These are phyloP conservation scores for Alternaria tenuissima DNA, from an alignment of 2,329 filamentous ascomycete genomes.

Conservation along the genomic window DNA sequence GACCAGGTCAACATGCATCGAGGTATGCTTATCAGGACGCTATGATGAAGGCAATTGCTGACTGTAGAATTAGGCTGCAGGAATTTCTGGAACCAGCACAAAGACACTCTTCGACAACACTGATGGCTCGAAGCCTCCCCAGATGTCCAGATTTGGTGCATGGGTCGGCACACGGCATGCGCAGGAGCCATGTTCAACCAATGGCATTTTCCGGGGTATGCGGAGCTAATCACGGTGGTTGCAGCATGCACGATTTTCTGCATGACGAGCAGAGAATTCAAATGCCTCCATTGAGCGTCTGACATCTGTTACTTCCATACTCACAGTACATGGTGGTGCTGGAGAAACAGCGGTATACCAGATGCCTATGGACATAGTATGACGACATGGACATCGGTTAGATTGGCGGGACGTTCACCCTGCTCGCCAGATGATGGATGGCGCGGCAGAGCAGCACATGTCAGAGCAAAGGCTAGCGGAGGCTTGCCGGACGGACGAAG, in stretches of 20 bases:
- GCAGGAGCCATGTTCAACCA: conserved; percentile 3
- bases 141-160: background rate
- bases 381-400: conserved; percentile 4
- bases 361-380: background rate
- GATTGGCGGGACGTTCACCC: conserved; percentile 15
- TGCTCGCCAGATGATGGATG: background rate
- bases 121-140: conserved; percentile 49
- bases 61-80: conserved; percentile 66
- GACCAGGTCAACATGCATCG: conserved; percentile 73
- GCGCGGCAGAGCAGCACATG: conserved; percentile 12
- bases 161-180: conserved; percentile 5
- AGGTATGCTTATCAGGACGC: conserved; percentile 53
- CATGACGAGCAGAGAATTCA: conserved; percentile 1
- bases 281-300: background rate
- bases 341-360: background rate
- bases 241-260: conserved; percentile 4
- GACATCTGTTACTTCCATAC: background rate
- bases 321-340: background rate
- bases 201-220: conserved; percentile 16
- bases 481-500: conserved; percentile 15
- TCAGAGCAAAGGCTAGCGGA: conserved; percentile 15
- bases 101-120: conserved; percentile 72
- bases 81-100: conserved; percentile 85
- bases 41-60: conserved; percentile 40
- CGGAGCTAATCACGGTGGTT: conserved; percentile 5